phyloP scores from a whole-genome alignment of 805 yeast genomes.

The Yarrowia sp. region DNA sequence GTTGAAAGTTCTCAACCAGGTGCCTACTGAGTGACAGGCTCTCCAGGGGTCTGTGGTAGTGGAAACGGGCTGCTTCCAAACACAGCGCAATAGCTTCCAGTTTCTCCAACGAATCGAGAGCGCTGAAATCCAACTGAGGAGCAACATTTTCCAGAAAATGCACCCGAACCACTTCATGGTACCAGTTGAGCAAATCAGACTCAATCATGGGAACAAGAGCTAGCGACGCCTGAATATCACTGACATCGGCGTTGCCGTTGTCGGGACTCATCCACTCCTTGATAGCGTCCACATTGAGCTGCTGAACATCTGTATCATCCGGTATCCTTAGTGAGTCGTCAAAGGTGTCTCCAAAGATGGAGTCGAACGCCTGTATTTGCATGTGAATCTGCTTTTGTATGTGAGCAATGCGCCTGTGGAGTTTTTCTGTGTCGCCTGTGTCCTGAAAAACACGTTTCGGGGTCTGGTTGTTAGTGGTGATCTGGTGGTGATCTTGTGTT shows the following conservation, averaged over 20 bases:
- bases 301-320: background rate
- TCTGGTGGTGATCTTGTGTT: background rate
- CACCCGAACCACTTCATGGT: slow-evolving; percentile 21
- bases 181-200: slow-evolving; percentile 8
- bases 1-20: slow-evolving; percentile 12
- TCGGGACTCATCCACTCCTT: slow-evolving; percentile 7
- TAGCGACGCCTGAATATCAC: background rate
- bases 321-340: slow-evolving; percentile 5
- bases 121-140: slow-evolving; percentile 19
- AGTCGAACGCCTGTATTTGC: slow-evolving; percentile 17
- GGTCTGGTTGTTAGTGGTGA: background rate
- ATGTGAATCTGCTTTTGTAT: background rate
- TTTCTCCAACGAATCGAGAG: background rate
- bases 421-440: background rate
- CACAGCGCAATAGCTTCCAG: background rate
- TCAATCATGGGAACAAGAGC: slow-evolving; percentile 6
- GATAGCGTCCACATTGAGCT: background rate
- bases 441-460: background rate
- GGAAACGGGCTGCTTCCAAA: slow-evolving; percentile 15
- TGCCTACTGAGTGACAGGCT: slow-evolving; percentile 3
- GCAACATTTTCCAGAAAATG: slow-evolving; percentile 26
- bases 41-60: slow-evolving; percentile 9
- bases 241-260: background rate
- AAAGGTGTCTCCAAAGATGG: slow-evolving; percentile 19
- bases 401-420: background rate